A percentile compares a stretch with the other conserved stretches of the same genome.
These are phyloP conservation scores for Colletotrichum orchidophilum DNA, from an alignment of 2,329 filamentous ascomycete genomes.

Conservation along the genomic window DNA sequence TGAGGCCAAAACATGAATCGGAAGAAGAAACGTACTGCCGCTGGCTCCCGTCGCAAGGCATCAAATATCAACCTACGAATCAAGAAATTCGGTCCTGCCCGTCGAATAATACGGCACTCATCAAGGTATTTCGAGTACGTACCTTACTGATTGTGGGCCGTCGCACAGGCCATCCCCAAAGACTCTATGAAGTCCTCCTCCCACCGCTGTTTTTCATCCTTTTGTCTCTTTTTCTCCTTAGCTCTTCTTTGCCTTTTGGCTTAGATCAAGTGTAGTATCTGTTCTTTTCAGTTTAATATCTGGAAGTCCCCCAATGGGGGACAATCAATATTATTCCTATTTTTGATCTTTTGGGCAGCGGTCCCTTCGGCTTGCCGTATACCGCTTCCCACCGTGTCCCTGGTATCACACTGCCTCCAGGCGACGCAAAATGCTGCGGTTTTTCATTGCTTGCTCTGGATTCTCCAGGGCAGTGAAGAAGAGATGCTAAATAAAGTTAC, in stretches of 20 bases:
- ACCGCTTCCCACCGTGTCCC: slow-evolving; percentile 25
- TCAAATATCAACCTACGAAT: background rate
- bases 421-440: slow-evolving; percentile 9
- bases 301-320: slow-evolving; percentile 7
- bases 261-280: slow-evolving; percentile 33
- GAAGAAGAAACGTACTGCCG: background rate
- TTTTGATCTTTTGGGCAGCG: slow-evolving; percentile 13
- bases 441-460: slow-evolving; percentile 24
- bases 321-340: slow-evolving; percentile 19
- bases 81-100: background rate
- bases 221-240: slow-evolving; percentile 13
- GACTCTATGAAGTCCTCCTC: background rate
- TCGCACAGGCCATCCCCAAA: background rate
- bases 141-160: background rate
- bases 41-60: background rate
- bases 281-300: slow-evolving; percentile 30
- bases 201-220: background rate
- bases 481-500: background rate
- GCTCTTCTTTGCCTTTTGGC: slow-evolving; percentile 18
- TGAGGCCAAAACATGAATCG: slow-evolving; percentile 19
- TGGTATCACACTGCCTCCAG: slow-evolving; percentile 30
- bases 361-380: slow-evolving; percentile 22
- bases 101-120: background rate
- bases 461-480: slow-evolving; percentile 24
- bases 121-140: background rate